Evolutionary conservation across 192 early-diverging fungal genomes (phyloP), one percentile per base, ranked within the genome.

Genomic region (Mortierella antarctica): DNA sequence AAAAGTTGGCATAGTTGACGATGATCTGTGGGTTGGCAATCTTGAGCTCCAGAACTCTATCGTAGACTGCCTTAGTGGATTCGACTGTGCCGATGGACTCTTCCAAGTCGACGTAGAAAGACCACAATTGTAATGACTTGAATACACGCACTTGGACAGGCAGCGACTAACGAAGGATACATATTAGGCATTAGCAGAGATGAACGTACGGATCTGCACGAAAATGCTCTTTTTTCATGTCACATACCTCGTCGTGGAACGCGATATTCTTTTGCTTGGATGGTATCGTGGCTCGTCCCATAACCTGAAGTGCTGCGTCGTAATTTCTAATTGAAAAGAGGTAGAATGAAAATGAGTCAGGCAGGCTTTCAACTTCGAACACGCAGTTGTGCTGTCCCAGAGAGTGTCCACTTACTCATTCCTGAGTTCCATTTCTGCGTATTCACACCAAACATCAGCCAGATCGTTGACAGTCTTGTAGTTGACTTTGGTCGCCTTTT

Each of bases 1-100:
- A 86, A 73, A 95, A 97, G 44, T 81, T 86, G 13, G 96, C 96
- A 82, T 94, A 99, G 82, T 99, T 96, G 82, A 98, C 95, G 48
- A 99, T 89, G n/a, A 94, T 92, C 76, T 99, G 96, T 40, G 96
- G 94, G 50, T 94, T 97, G 15, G 97, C 97, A 59, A 99, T 95
- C 58, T 94, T 93, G 45, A 99, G 88, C 56, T 96, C 95, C 80
- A 99, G 77, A 57, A 99, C 94, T 15, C 90, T 88, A 68, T 99
- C 96, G 80, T 99, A 99, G 0, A 95, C 92, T 7, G 88, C 87
- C 31, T 90, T 90, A 3, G 96, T 92, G 31, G 91, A 89, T 39
- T 93, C 96, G 0, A 95, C 76, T 0, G 94, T 88, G 7, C 95
- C 97, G 18, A 94, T 83, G n/a, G 91, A 90, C 70, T 99, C 98